These are phyloP conservation scores for Cytospora piceae DNA, from an alignment of 2,329 filamentous ascomycete genomes.

Conservation along the genomic window DNA sequence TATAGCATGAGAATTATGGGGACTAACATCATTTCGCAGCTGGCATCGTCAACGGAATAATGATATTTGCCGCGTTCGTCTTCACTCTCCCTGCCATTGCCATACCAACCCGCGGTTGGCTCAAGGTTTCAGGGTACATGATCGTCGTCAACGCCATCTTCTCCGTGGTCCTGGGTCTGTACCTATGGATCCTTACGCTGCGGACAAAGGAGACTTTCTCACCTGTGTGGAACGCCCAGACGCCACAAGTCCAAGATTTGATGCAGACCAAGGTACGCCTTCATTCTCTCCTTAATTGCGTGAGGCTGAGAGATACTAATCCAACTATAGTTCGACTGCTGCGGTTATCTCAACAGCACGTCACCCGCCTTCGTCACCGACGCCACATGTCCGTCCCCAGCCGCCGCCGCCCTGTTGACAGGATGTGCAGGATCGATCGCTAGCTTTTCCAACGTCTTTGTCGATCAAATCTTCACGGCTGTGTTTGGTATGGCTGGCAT, in stretches of 20 bases:
- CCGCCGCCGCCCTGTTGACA: constrained; percentile 69
- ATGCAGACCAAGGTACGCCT: constrained; percentile 69
- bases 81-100: constrained; percentile 73
- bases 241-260: constrained; percentile 62
- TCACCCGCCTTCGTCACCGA: constrained; percentile 74
- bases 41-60: constrained; percentile 71
- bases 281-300: background rate
- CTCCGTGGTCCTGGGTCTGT: constrained; percentile 67
- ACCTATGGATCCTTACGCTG: constrained; percentile 75
- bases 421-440: constrained; percentile 72
- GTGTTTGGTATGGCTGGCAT: constrained; percentile 78
- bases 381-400: constrained; percentile 67
- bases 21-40: constrained; percentile 45
- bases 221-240: constrained; percentile 63
- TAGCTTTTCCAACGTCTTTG: constrained; percentile 69
- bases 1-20: background rate
- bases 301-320: constrained; percentile 7
- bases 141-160: constrained; percentile 65
- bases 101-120: constrained; percentile 67
- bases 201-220: constrained; percentile 66
- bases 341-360: constrained; percentile 76
- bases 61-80: constrained; percentile 73
- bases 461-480: constrained; percentile 78
- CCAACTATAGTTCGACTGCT: constrained; percentile 71
- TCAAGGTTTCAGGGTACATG: constrained; percentile 71